Evolutionary conservation across 768 basidiomycete species (phyloP), one percentile per base, ranked within the genome.

Genomic region (Russula sp.): DNA sequence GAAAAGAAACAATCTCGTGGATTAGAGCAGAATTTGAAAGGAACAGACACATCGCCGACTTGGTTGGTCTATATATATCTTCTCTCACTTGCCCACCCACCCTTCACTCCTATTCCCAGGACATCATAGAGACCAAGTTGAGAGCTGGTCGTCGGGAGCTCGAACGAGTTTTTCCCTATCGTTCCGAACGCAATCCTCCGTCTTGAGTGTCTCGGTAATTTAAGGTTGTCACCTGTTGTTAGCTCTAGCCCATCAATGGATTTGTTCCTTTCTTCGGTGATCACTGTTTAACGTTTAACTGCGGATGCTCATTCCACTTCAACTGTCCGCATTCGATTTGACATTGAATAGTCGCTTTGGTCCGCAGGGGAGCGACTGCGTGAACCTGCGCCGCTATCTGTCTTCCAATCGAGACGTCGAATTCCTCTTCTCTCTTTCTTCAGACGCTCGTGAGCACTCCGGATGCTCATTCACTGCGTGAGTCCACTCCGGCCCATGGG

Each of bases 11-110:
- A 0, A 74, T 90, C 8, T 70, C 73, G 24, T 92, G 90, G 88
- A 83, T 92, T 73, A 84, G 90, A 32, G 71, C 76, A 55, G 89
- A 91, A 74, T 83, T 92, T 68, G 86, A 90, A 71, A 77, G 84
- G 63, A 85, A 84, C 69, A 80, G 74, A 63, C 72, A 84, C 70
- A 70, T 89, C 46, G 72, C 78, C 13, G 86, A 91, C 71, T 73
- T 78, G 66, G 90, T 91, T 69, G 59, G 81, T 59, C 51, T 44
- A 54, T n/a, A 14, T 2, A 16, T 11, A 46, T 46, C 28, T n/a
- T 38, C 28, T 67, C 38, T 30, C 36, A 32, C 0, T 44, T 26
- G 6, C 40, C 54, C 54, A 46, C 22, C 48, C 3, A 46, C 32
- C 22, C 36, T 57, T 18, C 48, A 48, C 40, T 58, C 42, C n/a